Evolutionary conservation across 2,329 filamentous ascomycete genomes (phyloP), one percentile per base, ranked within the genome.

Genomic region (Colletotrichum navitas): DNA sequence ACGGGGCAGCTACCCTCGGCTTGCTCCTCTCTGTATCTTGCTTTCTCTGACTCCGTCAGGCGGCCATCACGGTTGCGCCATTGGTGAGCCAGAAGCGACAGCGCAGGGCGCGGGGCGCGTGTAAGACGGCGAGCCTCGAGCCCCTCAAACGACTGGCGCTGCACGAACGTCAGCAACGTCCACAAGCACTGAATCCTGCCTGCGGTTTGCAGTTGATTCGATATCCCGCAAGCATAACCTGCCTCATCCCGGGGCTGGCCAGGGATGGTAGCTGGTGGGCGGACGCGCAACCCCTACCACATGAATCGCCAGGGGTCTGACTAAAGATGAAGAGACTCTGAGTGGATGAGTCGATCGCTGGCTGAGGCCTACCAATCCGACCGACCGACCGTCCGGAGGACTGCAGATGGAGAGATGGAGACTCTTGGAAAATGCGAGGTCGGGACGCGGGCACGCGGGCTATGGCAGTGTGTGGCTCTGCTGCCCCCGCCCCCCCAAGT

Each of bases 281-380:
- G 45, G 68, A 68, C 59, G 65, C 68, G 68, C 68, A 71, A 71
- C 52, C 60, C 54, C 60, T 49, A 36, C 39, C 68, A 36, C 24
- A 39, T 34, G 26, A 63, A 52, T n/a, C 5, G 32, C n/a, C 34
- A 39, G 47, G 21, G 32, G 65, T 49, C 63, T 62, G 65, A 64
- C 68, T 62, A 47, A 11, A 51, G 39, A 43, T 8, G 14, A 21
- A 49, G 68, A 71, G 18, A 43, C 16, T 41, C 68, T 65, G 64
- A 59, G 59, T 71, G 64, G 64, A 60, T 59, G 68, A 68, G 68
- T 52, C 68, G 59, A 71, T 71, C 68, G 68, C 68, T 71, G 66
- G 58, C 52, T 43, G 68, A 68, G 52, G 29, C 55, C 16, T 49
- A 32, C 56, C 51, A 52, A 63, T 45, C 65, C 64, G 43, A 47